A percentile compares a stretch with the other conserved stretches of the same genome.
Evolutionary conservation across 2,329 filamentous ascomycete genomes (phyloP).

Genomic region (Talaromyces sp.): DNA sequence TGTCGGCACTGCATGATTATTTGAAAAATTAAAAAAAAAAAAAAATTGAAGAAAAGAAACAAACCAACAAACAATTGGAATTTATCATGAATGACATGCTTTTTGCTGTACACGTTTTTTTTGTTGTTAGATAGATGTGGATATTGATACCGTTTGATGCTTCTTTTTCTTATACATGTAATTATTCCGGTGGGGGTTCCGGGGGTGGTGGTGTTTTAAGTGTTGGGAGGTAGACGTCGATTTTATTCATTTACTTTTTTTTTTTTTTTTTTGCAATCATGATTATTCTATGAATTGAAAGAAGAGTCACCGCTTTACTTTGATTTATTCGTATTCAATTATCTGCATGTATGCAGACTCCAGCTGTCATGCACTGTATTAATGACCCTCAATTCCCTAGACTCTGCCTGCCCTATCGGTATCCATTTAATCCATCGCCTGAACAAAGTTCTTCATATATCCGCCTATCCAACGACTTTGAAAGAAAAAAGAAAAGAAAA

Average conservation of each 20-base stretch:
- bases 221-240: not conserved
- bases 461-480: not conserved
- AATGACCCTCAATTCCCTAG: no score
- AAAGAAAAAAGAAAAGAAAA: not conserved
- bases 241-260: not conserved
- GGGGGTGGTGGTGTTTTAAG: not conserved
- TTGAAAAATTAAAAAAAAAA: slow-evolving; percentile 15
- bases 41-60: not conserved
- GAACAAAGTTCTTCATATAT: not conserved
- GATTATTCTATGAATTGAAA: not conserved
- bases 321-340: not conserved
- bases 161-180: no score
- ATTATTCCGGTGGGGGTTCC: not conserved
- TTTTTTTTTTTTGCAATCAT: no score
- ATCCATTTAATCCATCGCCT: no score
- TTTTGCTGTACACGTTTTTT: not conserved
- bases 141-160: not conserved
- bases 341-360: not conserved
- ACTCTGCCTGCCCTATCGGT: no score
- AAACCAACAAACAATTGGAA: not conserved
- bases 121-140: not conserved
- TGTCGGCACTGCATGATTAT: slow-evolving; percentile 22
- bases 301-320: not conserved
- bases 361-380: no score
- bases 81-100: not conserved